These are phyloP conservation scores for Nakazawaea ishiwadae DNA, from an alignment of 805 yeast species.

Conservation along the genomic window DNA sequence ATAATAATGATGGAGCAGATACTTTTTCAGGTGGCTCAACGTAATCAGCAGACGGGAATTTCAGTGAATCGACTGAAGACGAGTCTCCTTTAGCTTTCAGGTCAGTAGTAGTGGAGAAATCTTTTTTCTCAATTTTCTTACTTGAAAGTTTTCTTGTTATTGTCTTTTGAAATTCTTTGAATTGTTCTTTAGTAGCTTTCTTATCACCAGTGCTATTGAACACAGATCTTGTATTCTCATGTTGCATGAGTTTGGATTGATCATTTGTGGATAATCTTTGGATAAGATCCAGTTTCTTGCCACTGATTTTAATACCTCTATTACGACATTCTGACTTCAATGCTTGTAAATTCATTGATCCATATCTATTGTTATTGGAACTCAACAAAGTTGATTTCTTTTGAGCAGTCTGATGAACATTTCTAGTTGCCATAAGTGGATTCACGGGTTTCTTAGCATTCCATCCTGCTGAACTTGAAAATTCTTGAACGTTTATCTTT, in stretches of 20 bases:
- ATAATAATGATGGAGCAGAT: slow-evolving; percentile 23
- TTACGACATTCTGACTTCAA: slow-evolving; percentile 55
- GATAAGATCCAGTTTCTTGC: slow-evolving; percentile 55
- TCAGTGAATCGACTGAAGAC: slow-evolving; percentile 55
- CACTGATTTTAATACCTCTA: slow-evolving; percentile 58
- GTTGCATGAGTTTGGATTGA: background rate
- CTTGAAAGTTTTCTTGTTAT: slow-evolving; percentile 1
- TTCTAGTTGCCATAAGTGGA: slow-evolving; percentile 15
- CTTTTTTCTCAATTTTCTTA: slow-evolving; percentile 9
- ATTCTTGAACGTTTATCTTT: background rate
- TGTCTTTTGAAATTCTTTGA: slow-evolving; percentile 6
- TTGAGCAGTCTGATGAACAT: slow-evolving; percentile 29
- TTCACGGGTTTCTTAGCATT: background rate
- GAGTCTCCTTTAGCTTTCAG: slow-evolving; percentile 46
- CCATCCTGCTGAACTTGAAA: slow-evolving; percentile 7
- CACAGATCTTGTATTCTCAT: slow-evolving; percentile 11
- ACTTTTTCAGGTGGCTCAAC: slow-evolving; percentile 19
- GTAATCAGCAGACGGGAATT: slow-evolving; percentile 33
- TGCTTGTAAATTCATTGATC: slow-evolving; percentile 46
- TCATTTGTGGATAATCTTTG: slow-evolving; percentile 24
- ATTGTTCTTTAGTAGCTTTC: slow-evolving; percentile 4
- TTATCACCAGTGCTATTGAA: slow-evolving; percentile 12
- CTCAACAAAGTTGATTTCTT: slow-evolving; percentile 25
- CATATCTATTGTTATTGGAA: slow-evolving; percentile 20
- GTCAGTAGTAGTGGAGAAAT: slow-evolving; percentile 19